Percentiles rank a stretch among this genome's conserved stretches.
Conservation (phyloP, 495 filamentous ascomycete genomes). For the Hyaloscypha variabilis region DNA sequence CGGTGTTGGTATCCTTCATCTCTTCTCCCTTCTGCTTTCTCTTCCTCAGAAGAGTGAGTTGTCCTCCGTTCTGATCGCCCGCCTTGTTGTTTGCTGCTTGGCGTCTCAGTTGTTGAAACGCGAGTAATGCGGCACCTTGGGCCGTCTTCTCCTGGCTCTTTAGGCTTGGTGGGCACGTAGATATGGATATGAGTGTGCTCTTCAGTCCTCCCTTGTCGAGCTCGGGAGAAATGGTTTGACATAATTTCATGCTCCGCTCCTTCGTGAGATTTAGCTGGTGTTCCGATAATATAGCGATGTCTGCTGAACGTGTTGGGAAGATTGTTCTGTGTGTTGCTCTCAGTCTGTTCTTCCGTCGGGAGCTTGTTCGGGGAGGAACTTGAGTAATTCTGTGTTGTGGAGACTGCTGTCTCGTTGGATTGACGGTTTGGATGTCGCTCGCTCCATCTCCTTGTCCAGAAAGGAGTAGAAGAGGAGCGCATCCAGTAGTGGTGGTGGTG, state of each 20-base stretch:
- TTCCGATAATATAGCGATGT: slow-evolving; percentile 31
- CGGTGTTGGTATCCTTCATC: neutral
- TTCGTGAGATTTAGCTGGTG: slow-evolving; percentile 14
- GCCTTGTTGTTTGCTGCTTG: slow-evolving; percentile 9
- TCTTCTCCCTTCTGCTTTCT: slow-evolving; percentile 2
- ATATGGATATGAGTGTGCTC: slow-evolving; percentile 34
- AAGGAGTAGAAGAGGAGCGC: slow-evolving; percentile 34
- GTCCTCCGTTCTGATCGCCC: neutral
- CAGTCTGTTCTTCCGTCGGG: slow-evolving; percentile 13
- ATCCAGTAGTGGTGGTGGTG: slow-evolving; percentile 62
- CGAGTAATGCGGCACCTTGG: slow-evolving; percentile 8
- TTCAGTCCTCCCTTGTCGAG: slow-evolving; percentile 15
- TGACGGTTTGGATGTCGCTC: slow-evolving; percentile 4
- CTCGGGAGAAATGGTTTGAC: slow-evolving; percentile 19
- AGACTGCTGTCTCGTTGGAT: slow-evolving; percentile 8
- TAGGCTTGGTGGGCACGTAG: slow-evolving; percentile 24
- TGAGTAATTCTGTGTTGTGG: slow-evolving; percentile 1
- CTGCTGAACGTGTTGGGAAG: slow-evolving; percentile 23
- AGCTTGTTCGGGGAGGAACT: slow-evolving; percentile 17
- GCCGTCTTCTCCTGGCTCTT: slow-evolving; percentile 14
- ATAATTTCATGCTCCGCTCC: slow-evolving; percentile 21
- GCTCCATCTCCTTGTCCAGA: slow-evolving; percentile 13
- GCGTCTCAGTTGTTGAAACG: slow-evolving; percentile 18
- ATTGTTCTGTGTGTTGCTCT: slow-evolving; percentile 17
- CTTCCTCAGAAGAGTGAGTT: slow-evolving; percentile 9